Percentiles rank a stretch among this genome's conserved stretches.
Evolutionary conservation across 805 yeast genomes (phyloP).

Genomic region (Teunomyces aglyptinius): DNA sequence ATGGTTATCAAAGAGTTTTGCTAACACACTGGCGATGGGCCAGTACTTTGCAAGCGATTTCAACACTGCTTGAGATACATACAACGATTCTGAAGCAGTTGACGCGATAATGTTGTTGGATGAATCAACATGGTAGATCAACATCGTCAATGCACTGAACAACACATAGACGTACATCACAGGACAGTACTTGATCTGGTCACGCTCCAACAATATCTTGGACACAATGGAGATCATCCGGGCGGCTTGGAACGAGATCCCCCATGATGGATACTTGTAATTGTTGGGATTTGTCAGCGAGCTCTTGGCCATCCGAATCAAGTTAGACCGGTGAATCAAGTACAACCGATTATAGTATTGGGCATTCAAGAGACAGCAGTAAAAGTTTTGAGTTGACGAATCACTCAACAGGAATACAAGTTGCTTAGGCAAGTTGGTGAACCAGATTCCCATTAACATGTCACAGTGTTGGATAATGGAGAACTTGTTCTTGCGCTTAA

Average conservation of each 20-base stretch:
- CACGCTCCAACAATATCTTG: conserved; percentile 50
- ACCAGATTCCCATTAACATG: conserved; percentile 75
- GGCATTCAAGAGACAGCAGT: conserved; percentile 58
- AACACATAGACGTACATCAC: conserved; percentile 57
- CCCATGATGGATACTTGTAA: conserved; percentile 68
- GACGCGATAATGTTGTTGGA: conserved; percentile 39
- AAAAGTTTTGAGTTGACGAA: conserved; percentile 50
- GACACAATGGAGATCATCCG: conserved; percentile 67
- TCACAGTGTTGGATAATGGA: conserved; percentile 65
- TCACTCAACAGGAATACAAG: conserved; percentile 62
- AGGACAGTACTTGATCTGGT: conserved; percentile 52
- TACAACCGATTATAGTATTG: conserved; percentile 74
- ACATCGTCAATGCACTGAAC: conserved; percentile 66
- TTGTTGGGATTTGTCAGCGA: conserved; percentile 40
- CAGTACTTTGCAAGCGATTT: conserved; percentile 37
- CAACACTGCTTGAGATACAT: conserved; percentile 35
- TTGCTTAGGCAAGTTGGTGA: conserved; percentile 60
- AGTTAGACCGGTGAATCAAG: conserved; percentile 67
- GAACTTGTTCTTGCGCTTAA: conserved; percentile 43
- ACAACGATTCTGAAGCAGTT: conserved; percentile 43
- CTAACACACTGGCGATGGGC: conserved; percentile 39
- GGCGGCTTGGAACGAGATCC: conserved; percentile 79
- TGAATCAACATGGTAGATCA: conserved; percentile 64
- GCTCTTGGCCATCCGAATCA: conserved; percentile 48
- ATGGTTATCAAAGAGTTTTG: conserved; percentile 39